Percentiles rank a stretch among this genome's conserved stretches.
These are phyloP conservation scores for Berkeleyomyces rouxiae DNA, from an alignment of 2,329 filamentous ascomycete genomes.

Conservation along the genomic window DNA sequence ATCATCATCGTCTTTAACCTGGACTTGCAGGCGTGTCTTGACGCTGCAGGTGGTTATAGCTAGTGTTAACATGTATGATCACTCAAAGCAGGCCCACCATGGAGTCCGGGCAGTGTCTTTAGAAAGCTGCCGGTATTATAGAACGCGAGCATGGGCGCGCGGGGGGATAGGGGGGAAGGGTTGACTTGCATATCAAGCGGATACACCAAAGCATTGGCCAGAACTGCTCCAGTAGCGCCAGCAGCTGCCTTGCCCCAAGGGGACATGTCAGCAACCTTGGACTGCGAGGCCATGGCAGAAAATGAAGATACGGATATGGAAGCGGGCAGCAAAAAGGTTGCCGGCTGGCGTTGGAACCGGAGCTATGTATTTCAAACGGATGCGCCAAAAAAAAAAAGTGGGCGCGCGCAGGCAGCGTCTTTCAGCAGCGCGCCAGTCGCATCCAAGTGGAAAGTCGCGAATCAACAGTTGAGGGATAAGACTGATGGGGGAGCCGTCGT, in stretches of 20 bases:
- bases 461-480: too few species aligned
- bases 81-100: neutral
- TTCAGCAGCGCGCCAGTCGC: neutral
- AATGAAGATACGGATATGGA: neutral
- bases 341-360: too few species aligned
- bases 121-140: neutral
- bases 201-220: slow-evolving; percentile 91
- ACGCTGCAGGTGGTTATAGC: slow-evolving; percentile 45
- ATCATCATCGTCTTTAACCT: slow-evolving; percentile 33
- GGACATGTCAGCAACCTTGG: slow-evolving; percentile 55
- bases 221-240: slow-evolving; percentile 78
- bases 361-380: too few species aligned
- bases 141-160: neutral
- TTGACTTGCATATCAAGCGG: slow-evolving; percentile 77
- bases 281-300: slow-evolving; percentile 33
- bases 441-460: neutral
- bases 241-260: slow-evolving; percentile 89
- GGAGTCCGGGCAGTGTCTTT: neutral
- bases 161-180: neutral
- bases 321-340: neutral
- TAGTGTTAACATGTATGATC: neutral
- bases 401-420: too few species aligned
- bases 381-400: too few species aligned
- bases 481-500: too few species aligned
- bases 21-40: slow-evolving; percentile 91